These are phyloP conservation scores for Peltaster fructicola DNA, from an alignment of 2,329 filamentous ascomycete genomes.

Conservation along the genomic window DNA sequence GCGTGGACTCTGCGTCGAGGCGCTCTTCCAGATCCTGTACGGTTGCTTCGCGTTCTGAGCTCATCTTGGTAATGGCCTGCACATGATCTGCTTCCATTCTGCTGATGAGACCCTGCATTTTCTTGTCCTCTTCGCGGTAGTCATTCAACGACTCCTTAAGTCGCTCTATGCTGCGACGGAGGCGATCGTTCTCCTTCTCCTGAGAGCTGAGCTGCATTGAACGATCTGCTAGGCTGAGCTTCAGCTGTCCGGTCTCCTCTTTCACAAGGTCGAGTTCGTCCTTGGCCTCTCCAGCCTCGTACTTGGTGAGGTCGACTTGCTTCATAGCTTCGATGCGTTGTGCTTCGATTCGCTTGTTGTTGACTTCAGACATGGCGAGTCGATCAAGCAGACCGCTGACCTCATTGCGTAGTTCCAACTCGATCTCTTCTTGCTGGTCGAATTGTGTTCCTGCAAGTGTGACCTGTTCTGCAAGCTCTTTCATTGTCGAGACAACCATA, in stretches of 20 bases:
- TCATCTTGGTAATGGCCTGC: constrained; percentile 20
- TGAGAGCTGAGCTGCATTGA: constrained; percentile 9
- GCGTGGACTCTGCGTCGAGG: constrained; percentile 20
- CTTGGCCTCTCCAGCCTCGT: constrained; percentile 22
- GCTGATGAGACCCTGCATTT: constrained; percentile 20
- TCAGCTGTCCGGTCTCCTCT: constrained; percentile 13
- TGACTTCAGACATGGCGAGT: constrained; percentile 19
- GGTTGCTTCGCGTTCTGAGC: constrained; percentile 20
- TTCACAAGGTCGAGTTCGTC: constrained; percentile 18
- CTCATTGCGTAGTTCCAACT: constrained; percentile 20
- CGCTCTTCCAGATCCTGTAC: constrained; percentile 21
- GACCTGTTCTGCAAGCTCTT: constrained; percentile 21
- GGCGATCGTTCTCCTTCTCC: constrained; percentile 15
- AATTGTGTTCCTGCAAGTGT: constrained; percentile 19
- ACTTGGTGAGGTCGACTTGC: constrained; percentile 21
- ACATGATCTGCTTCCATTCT: constrained; percentile 24
- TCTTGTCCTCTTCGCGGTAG: constrained; percentile 23
- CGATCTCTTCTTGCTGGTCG: constrained; percentile 14
- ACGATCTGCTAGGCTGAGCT: constrained; percentile 12
- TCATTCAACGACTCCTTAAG: constrained; percentile 22
- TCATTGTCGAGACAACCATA: constrained; percentile 18
- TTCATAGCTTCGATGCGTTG: constrained; percentile 21
- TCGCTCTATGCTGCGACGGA: constrained; percentile 19
- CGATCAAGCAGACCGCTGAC: constrained; percentile 19
- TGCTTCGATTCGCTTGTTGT: constrained; percentile 20